Percentiles rank a stretch among this genome's conserved stretches.
Evolutionary conservation across 2,329 filamentous ascomycete species (phyloP).

Genomic region (Penicillium digitatum): DNA sequence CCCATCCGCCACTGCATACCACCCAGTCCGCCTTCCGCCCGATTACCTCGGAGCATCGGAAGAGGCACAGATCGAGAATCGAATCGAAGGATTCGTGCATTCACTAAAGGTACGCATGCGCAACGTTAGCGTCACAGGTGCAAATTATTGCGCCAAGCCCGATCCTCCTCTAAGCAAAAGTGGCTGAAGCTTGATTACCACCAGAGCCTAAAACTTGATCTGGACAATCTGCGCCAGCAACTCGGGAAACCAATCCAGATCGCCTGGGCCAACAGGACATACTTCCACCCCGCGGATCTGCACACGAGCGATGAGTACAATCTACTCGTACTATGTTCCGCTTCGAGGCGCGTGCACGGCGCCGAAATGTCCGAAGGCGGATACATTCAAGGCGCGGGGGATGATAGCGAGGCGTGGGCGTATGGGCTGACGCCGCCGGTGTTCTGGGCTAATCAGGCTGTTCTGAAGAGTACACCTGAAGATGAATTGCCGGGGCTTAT

Average conservation of each 20-base stretch:
- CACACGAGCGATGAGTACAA: conserved; percentile 54
- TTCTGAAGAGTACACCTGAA: conserved; percentile 62
- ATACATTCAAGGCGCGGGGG: conserved; percentile 91
- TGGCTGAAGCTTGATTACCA: conserved; percentile 4
- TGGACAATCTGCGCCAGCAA: conserved; percentile 51
- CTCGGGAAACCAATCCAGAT: conserved; percentile 71
- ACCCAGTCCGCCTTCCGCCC: conserved; percentile 66
- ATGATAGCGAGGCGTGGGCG: conserved; percentile 94
- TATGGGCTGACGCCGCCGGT: conserved; percentile 69
- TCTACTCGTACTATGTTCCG: conserved; percentile 79
- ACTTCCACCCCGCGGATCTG: conserved; percentile 47
- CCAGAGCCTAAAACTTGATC: conserved; percentile 58
- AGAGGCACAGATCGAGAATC: conserved; percentile 68
- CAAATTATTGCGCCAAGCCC: not conserved
- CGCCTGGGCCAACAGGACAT: conserved; percentile 74
- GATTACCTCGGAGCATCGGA: conserved; percentile 70
- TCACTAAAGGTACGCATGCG: conserved; percentile 42
- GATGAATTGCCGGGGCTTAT: conserved; percentile 57
- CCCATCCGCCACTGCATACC: conserved; percentile 48
- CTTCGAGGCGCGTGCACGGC: conserved; percentile 67
- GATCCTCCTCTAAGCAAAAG: not conserved
- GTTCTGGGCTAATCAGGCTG: conserved; percentile 70
- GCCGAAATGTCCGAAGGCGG: conserved; percentile 66
- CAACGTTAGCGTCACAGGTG: not conserved
- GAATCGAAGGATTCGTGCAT: conserved; percentile 55